Percentiles rank a stretch among this genome's conserved stretches.
Evolutionary conservation across 306 rosid species (phyloP).

Genomic region (Notholithocarpus densiflorus): DNA sequence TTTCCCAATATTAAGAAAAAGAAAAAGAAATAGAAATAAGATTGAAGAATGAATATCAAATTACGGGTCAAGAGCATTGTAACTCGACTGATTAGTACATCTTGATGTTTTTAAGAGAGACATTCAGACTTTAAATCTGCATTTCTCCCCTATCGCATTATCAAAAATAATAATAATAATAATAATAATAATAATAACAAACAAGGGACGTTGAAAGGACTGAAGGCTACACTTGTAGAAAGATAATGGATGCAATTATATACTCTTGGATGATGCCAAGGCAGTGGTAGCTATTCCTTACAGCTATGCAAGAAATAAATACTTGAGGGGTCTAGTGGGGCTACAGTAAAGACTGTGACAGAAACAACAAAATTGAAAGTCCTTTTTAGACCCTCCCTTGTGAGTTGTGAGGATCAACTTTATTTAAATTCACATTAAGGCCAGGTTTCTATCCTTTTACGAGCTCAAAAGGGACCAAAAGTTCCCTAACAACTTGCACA

Average conservation of each 20-base stretch:
- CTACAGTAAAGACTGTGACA: constrained; percentile 1
- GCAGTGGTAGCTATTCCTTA: background rate
- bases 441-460: constrained; percentile 31
- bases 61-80: too few relatives aligned
- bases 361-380: constrained; percentile 12
- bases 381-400: background rate
- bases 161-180: too few relatives aligned
- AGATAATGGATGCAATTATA: background rate
- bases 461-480: constrained; percentile 10
- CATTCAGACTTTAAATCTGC: too few relatives aligned
- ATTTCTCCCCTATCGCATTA: too few relatives aligned
- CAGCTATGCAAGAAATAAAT: background rate
- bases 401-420: constrained; percentile 35
- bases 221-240: background rate
- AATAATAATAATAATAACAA: too few relatives aligned
- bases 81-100: too few relatives aligned
- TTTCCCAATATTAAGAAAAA: background rate
- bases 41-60: background rate
- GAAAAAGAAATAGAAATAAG: background rate
- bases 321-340: constrained; percentile 9
- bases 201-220: background rate
- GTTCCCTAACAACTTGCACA: constrained; percentile 27
- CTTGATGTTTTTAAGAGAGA: too few relatives aligned
- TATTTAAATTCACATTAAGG: constrained; percentile 19
- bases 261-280: background rate